Conservation (phyloP, 192 early-diverging fungal species). For the Piromyces sp. region DNA sequence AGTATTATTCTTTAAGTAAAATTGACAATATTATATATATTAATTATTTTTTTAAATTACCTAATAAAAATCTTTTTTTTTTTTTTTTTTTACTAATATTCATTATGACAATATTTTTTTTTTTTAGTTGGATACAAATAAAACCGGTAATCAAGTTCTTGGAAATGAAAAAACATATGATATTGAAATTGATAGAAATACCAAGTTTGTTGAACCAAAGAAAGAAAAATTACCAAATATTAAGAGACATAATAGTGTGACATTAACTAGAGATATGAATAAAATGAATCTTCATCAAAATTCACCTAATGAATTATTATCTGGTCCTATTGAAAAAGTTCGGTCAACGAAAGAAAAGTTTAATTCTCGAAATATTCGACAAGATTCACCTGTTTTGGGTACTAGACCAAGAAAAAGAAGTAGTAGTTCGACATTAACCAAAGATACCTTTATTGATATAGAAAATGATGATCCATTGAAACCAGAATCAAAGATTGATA, state of each 20-base stretch:
- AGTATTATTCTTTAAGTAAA: too few relatives aligned
- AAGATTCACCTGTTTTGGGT: not conserved
- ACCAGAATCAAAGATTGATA: not conserved
- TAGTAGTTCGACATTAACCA: not conserved
- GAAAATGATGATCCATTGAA: not conserved
- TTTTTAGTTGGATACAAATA: constrained; percentile 45
- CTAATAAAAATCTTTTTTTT: too few relatives aligned
- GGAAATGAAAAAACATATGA: constrained; percentile 61
- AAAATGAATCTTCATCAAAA: constrained; percentile 1
- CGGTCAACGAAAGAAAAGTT: not conserved
- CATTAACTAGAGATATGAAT: not conserved
- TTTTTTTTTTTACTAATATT: not conserved
- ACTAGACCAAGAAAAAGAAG: not conserved
- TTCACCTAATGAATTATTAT: not conserved
- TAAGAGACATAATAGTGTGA: not conserved
- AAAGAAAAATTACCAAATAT: not conserved
- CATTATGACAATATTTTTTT: not conserved
- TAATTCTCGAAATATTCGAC: not conserved
- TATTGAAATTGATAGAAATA: constrained; percentile 69
- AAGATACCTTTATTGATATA: not conserved
- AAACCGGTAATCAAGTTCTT: constrained; percentile 47
- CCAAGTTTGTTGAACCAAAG: constrained; percentile 26
- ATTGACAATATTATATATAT: too few relatives aligned
- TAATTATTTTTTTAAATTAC: too few relatives aligned
- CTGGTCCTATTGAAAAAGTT: not conserved